These are phyloP conservation scores for Herpetospermum pedunculosum DNA, from an alignment of 306 rosid genomes.

Conservation along the genomic window DNA sequence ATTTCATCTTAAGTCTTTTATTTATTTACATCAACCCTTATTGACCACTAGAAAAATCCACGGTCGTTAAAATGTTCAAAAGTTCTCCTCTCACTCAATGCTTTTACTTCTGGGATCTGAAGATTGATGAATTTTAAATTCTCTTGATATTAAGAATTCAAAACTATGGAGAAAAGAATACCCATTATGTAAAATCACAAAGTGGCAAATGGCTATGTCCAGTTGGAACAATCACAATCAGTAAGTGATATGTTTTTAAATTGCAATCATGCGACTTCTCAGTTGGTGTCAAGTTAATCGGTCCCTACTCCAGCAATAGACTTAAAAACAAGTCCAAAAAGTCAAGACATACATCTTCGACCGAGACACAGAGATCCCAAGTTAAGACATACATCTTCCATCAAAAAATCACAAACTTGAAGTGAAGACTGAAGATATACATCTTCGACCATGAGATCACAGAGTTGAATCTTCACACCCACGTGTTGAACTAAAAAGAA, in stretches of 20 bases:
- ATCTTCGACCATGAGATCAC: too few relatives aligned
- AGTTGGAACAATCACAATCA: background rate
- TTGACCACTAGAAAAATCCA: background rate
- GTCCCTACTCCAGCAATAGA: background rate
- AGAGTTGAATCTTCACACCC: too few relatives aligned
- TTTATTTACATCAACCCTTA: background rate
- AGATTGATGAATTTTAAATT: background rate
- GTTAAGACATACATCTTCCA: too few relatives aligned
- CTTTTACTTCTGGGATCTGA: background rate
- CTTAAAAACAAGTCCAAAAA: background rate
- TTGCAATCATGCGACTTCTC: background rate
- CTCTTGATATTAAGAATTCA: background rate
- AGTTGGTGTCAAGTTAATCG: background rate
- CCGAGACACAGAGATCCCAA: too few relatives aligned
- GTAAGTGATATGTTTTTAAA: background rate
- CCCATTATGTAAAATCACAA: background rate
- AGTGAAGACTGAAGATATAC: too few relatives aligned
- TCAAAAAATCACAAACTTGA: too few relatives aligned
- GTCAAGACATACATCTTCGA: too few relatives aligned
- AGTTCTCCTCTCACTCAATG: background rate
- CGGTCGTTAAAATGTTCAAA: background rate
- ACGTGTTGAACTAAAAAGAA: too few relatives aligned
- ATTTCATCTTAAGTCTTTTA: background rate
- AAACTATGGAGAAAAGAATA: background rate
- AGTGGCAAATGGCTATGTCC: background rate